phyloP scores from a whole-genome alignment of 1,139 yeast species.

The Zygosaccharomyces sapae region DNA sequence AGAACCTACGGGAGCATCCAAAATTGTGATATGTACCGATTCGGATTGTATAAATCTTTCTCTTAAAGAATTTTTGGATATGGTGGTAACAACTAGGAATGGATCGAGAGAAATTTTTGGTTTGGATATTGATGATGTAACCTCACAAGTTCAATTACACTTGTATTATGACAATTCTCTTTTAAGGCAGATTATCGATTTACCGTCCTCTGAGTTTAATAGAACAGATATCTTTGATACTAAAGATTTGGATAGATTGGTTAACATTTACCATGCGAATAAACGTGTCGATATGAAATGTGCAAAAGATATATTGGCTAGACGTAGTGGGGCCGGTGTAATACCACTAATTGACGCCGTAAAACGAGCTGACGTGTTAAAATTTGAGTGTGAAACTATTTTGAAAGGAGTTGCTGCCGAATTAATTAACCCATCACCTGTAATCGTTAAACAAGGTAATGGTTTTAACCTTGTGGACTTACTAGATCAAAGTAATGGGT shows the following conservation, averaged over 20 bases:
- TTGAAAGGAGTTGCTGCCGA: background rate
- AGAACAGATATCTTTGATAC: background rate
- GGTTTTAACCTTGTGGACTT: constrained; percentile 13
- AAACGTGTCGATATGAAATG: constrained; percentile 44
- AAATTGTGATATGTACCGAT: constrained; percentile 42
- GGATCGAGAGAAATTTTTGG: background rate
- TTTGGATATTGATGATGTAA: background rate
- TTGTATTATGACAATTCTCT: constrained; percentile 50
- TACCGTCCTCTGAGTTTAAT: no score
- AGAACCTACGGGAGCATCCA: constrained; percentile 49
- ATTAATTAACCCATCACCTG: background rate
- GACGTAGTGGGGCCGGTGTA: background rate
- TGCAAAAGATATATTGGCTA: background rate
- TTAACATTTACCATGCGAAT: constrained; percentile 45
- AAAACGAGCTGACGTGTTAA: constrained; percentile 5
- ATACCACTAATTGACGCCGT: constrained; percentile 1
- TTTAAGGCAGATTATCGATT: constrained; percentile 37
- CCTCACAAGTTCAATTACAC: constrained; percentile 43
- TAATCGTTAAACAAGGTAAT: constrained; percentile 4
- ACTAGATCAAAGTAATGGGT: constrained; percentile 5
- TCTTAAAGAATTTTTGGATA: constrained; percentile 41
- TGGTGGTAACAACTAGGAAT: background rate
- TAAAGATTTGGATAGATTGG: constrained; percentile 39
- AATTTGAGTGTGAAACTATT: constrained; percentile 9
- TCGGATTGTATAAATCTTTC: constrained; percentile 43